A percentile compares a stretch with the other conserved stretches of the same genome.
phyloP scores from a whole-genome alignment of 192 early-diverging fungal species.

The Podila verticillata region DNA sequence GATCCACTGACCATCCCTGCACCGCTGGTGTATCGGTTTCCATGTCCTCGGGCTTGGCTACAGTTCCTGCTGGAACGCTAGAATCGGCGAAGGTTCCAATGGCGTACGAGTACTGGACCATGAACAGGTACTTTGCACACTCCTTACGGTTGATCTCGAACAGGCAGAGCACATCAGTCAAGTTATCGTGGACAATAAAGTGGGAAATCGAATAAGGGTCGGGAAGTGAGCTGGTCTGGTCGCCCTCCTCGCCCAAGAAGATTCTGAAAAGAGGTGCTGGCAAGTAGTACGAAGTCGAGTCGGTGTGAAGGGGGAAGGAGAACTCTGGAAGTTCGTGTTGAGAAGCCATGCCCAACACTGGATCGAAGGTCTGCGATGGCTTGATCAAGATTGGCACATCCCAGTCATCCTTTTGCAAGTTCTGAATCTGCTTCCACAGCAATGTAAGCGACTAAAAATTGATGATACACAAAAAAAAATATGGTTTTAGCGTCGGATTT shows the following conservation, averaged over 20 bases:
- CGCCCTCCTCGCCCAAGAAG: conserved; percentile 42
- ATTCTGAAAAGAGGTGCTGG: conserved; percentile 52
- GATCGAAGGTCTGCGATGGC: conserved; percentile 59
- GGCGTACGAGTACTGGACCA: conserved; percentile 66
- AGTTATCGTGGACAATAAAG: conserved; percentile 84
- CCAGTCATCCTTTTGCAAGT: conserved; percentile 56
- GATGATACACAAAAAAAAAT: not conserved
- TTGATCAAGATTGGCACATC: conserved; percentile 59
- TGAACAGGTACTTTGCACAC: conserved; percentile 78
- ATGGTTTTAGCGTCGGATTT: not conserved
- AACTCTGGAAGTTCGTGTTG: conserved; percentile 63
- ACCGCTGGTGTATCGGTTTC: conserved; percentile 28
- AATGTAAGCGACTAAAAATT: conserved; percentile 29
- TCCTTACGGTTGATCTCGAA: conserved; percentile 96
- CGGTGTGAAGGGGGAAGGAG: conserved; percentile 41
- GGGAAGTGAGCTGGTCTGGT: conserved; percentile 31
- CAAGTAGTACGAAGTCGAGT: conserved; percentile 35
- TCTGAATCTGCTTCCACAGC: conserved; percentile 58
- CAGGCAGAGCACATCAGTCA: conserved; percentile 81
- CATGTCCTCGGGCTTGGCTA: conserved; percentile 30
- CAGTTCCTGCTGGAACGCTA: conserved; percentile 17
- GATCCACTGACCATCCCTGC: conserved; percentile 34
- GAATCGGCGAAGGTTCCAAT: conserved; percentile 53
- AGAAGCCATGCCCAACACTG: conserved; percentile 54
- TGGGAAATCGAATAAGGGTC: conserved; percentile 58